Evolutionary conservation across 202 grass and related monocot species (phyloP).

Genomic region (Hordeum pubiflorum): DNA sequence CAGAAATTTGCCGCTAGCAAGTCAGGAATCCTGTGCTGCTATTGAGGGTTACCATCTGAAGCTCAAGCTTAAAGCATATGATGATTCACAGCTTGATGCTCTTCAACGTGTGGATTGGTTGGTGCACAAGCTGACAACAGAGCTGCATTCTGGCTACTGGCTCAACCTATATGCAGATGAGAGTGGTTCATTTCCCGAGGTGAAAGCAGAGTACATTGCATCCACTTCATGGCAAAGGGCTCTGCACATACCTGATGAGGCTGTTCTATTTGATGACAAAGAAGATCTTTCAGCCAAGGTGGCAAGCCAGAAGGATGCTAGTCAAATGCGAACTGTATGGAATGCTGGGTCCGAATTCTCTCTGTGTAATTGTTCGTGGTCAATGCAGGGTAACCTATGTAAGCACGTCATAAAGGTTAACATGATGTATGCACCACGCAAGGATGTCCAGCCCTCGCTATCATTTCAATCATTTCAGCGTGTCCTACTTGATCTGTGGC

Average conservation of each 20-base stretch:
- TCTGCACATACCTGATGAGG: constrained; percentile 52
- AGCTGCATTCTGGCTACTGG: constrained; percentile 90
- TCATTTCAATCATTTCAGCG: constrained; percentile 68
- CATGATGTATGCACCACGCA: constrained; percentile 40
- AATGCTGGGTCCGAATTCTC: constrained; percentile 83
- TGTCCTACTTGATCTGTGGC: constrained; percentile 58
- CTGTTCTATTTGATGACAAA: constrained; percentile 50
- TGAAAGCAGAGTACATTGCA: constrained; percentile 72
- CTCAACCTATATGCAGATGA: constrained; percentile 75
- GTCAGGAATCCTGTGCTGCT: constrained; percentile 65
- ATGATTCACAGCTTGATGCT: constrained; percentile 71
- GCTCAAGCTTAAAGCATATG: constrained; percentile 77
- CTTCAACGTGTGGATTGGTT: constrained; percentile 86
- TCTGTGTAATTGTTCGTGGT: constrained; percentile 69
- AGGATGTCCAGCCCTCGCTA: constrained; percentile 36
- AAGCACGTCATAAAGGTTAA: constrained; percentile 90
- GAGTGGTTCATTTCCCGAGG: constrained; percentile 68
- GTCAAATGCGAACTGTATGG: constrained; percentile 44
- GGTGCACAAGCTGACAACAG: constrained; percentile 86
- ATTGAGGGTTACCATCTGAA: constrained; percentile 90
- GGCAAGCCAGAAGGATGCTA: constrained; percentile 60
- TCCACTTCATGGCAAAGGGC: constrained; percentile 92
- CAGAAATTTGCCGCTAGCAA: constrained; percentile 61
- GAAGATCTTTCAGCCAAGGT: constrained; percentile 49
- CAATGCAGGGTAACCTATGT: constrained; percentile 87